Evolutionary conservation across 202 grass and related monocot genomes (phyloP).

Genomic region (Saccharum hybrid): DNA sequence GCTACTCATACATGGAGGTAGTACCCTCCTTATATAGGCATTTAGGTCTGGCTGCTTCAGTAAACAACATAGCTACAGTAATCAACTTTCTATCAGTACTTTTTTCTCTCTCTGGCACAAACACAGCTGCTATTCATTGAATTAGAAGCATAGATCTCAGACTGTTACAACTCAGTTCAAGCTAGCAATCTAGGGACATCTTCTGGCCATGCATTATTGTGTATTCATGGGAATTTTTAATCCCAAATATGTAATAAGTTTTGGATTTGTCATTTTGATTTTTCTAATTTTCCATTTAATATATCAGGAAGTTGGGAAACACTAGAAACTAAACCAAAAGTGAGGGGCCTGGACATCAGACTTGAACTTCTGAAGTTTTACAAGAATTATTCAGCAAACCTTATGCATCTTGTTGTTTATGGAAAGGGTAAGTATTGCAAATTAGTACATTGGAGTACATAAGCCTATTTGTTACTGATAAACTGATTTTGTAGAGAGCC

Average conservation of each 20-base stretch:
- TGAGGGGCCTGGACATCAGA: slow-evolving; percentile 81
- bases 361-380: slow-evolving; percentile 87
- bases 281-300: slow-evolving; percentile 26
- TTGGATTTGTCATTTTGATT: slow-evolving; percentile 4
- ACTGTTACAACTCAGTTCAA: background rate
- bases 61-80: background rate
- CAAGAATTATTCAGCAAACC: slow-evolving; percentile 84
- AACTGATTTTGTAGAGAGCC: slow-evolving; percentile 64
- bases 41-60: background rate
- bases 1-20: background rate
- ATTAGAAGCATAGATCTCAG: background rate
- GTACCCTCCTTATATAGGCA: background rate
- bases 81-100: background rate
- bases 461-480: slow-evolving; percentile 43
- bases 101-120: background rate
- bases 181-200: background rate
- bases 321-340: slow-evolving; percentile 82
- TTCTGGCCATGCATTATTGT: background rate
- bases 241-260: slow-evolving; percentile 41
- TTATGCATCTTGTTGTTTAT: slow-evolving; percentile 88
- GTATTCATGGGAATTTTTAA: background rate
- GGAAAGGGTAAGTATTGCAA: slow-evolving; percentile 62
- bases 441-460: slow-evolving; percentile 15
- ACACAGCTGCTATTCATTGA: background rate
- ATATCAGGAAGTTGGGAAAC: slow-evolving; percentile 88